A percentile compares a stretch with the other conserved stretches of the same genome.
Evolutionary conservation across 148 eudicot species (phyloP).

Genomic region (Spergularia marina): DNA sequence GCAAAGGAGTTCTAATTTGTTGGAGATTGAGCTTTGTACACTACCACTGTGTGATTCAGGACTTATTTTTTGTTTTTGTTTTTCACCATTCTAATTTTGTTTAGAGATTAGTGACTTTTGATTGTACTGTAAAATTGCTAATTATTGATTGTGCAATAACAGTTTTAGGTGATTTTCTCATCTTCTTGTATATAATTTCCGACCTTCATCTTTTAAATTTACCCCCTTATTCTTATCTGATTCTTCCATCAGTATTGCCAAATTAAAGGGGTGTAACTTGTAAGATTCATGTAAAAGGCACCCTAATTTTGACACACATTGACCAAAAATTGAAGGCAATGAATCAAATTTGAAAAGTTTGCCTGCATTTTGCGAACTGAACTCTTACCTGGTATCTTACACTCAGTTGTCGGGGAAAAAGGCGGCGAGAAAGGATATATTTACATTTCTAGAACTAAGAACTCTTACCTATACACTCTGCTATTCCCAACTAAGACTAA

Average conservation of each 20-base stretch:
- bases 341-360: not conserved
- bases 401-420: not conserved
- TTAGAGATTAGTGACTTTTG: not conserved
- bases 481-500: constrained; percentile 21
- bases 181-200: not conserved
- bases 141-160: constrained; percentile 12
- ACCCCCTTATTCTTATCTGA: not conserved
- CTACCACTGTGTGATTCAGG: constrained; percentile 2
- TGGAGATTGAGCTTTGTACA: not conserved
- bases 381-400: not conserved
- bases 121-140: constrained; percentile 20
- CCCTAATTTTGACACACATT: not conserved
- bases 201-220: not conserved
- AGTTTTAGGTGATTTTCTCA: not conserved
- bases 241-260: not conserved
- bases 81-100: constrained; percentile 7
- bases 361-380: not conserved
- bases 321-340: not conserved
- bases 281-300: not conserved
- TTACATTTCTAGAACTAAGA: constrained; percentile 3
- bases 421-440: not conserved
- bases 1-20: not conserved
- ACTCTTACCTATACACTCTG: constrained; percentile 15
- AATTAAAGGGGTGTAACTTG: not conserved
- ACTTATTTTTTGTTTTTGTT: not conserved